A percentile compares a stretch with the other conserved stretches of the same genome.
These are phyloP conservation scores for Vitis hybrid DNA, from an alignment of 177 flowering plant genomes.

Conservation along the genomic window DNA sequence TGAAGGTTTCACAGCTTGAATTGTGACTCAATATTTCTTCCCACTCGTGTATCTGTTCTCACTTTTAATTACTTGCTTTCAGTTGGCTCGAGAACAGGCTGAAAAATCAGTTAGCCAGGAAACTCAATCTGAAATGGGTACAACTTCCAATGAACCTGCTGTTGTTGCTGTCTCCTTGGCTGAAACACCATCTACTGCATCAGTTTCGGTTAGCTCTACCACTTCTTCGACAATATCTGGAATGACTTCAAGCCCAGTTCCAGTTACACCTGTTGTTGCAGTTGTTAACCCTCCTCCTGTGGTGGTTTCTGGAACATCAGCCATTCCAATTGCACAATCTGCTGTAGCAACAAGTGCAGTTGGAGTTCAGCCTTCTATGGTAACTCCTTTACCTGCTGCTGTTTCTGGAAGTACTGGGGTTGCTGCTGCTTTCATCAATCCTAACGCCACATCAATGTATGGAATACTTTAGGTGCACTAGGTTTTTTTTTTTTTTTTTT, in stretches of 20 bases:
- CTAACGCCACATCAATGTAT: slow-evolving; percentile 39
- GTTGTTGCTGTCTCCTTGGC: slow-evolving; percentile 29
- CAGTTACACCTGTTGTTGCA: slow-evolving; percentile 52
- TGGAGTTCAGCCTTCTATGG: slow-evolving; percentile 26
- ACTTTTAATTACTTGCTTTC: slow-evolving; percentile 17
- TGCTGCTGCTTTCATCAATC: slow-evolving; percentile 24
- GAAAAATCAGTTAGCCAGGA: slow-evolving; percentile 45
- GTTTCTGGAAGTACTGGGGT: slow-evolving; percentile 34
- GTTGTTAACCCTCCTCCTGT: slow-evolving; percentile 32
- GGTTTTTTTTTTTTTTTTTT: background rate
- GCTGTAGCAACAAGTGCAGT: slow-evolving; percentile 25
- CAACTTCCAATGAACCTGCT: slow-evolving; percentile 22
- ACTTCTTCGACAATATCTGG: slow-evolving; percentile 29
- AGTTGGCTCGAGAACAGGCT: slow-evolving; percentile 94
- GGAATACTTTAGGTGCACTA: slow-evolving; percentile 3
- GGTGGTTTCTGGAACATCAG: slow-evolving; percentile 40
- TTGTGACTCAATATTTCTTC: background rate
- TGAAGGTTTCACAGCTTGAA: slow-evolving; percentile 52
- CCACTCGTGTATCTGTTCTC: slow-evolving; percentile 3
- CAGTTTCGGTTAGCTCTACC: slow-evolving; percentile 21
- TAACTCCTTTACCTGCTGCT: slow-evolving; percentile 28
- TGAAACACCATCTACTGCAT: slow-evolving; percentile 34
- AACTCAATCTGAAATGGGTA: slow-evolving; percentile 30
- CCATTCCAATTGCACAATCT: slow-evolving; percentile 28
- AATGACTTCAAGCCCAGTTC: slow-evolving; percentile 50